phyloP scores from a whole-genome alignment of 1,284 basidiomycete species.

The Ganoderma sp. region DNA sequence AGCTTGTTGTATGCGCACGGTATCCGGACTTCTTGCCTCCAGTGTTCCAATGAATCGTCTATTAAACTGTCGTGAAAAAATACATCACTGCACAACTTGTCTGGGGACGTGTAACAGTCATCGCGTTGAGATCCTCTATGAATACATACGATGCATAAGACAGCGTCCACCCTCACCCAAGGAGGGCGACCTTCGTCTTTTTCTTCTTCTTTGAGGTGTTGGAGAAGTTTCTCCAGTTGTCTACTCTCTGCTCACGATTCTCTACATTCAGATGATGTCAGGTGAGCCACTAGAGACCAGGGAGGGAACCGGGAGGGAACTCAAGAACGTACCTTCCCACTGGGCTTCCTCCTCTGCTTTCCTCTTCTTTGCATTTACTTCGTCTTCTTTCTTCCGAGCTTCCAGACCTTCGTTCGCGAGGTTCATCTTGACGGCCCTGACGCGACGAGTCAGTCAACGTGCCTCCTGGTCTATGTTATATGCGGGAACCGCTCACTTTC shows the following conservation, averaged over 20 bases:
- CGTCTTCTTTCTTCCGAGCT: conserved; percentile 83
- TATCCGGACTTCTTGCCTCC: not conserved
- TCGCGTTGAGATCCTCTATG: conserved; percentile 12
- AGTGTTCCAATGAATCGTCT: not conserved
- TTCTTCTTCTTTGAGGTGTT: conserved; percentile 66
- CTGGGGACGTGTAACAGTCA: not conserved
- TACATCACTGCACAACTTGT: not conserved
- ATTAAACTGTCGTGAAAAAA: not conserved
- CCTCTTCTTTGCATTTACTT: conserved; percentile 72
- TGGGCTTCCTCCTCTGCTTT: conserved; percentile 82
- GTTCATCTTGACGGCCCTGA: conserved; percentile 83
- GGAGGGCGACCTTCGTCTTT: conserved; percentile 70
- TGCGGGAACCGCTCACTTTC: conserved; percentile 60
- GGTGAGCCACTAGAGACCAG: not conserved
- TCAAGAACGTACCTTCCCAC: conserved; percentile 73
- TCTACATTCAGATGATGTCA: conserved; percentile 48
- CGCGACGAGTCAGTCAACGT: conserved; percentile 5
- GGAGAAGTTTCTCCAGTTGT: conserved; percentile 76
- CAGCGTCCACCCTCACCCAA: conserved; percentile 56
- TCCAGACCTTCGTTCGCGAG: conserved; percentile 85
- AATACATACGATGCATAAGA: conserved; percentile 17
- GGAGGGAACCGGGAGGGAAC: not conserved
- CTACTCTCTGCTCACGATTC: conserved; percentile 79
- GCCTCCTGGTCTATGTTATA: conserved; percentile 10
- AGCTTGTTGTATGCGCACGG: not conserved